Evolutionary conservation across 768 basidiomycete genomes (phyloP).

Genomic region (Boletus coccyginus): DNA sequence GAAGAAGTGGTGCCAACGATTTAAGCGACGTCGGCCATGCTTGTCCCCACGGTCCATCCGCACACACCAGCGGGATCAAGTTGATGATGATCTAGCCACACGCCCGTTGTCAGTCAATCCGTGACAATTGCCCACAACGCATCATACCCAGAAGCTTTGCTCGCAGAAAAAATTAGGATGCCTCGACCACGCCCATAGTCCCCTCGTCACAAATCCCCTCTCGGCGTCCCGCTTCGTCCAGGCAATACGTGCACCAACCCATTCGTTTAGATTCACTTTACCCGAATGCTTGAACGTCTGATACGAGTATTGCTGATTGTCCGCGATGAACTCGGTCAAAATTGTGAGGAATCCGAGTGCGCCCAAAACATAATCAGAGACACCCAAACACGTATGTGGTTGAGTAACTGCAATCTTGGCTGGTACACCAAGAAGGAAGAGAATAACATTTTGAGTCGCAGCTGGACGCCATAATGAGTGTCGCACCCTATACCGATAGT

Average conservation of each 20-base stretch:
- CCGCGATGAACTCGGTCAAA: slow-evolving; percentile 75
- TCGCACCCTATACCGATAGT: not conserved
- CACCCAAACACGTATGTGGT: slow-evolving; percentile 48
- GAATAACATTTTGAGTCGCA: slow-evolving; percentile 74
- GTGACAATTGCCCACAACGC: not conserved
- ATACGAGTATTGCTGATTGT: slow-evolving; percentile 89
- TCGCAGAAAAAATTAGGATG: slow-evolving; percentile 96
- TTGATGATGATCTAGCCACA: slow-evolving; percentile 59
- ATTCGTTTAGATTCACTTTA: slow-evolving; percentile 43
- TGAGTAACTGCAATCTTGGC: slow-evolving; percentile 52
- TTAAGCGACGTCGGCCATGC: slow-evolving; percentile 24
- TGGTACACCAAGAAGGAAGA: slow-evolving; percentile 69
- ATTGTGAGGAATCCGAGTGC: slow-evolving; percentile 56
- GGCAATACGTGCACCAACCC: slow-evolving; percentile 61
- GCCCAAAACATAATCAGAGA: slow-evolving; percentile 64
- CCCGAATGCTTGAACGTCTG: slow-evolving; percentile 68
- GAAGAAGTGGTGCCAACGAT: slow-evolving; percentile 42
- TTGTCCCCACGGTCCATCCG: slow-evolving; percentile 27
- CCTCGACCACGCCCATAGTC: slow-evolving; percentile 82
- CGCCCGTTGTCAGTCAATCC: not conserved
- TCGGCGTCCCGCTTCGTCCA: slow-evolving; percentile 67
- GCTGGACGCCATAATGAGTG: slow-evolving; percentile 38
- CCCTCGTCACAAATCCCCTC: slow-evolving; percentile 82
- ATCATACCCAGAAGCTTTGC: slow-evolving; percentile 78
- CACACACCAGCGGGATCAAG: slow-evolving; percentile 58